phyloP scores from a whole-genome alignment of 1,284 basidiomycete genomes.

The Tetrapyrgos nigripes region DNA sequence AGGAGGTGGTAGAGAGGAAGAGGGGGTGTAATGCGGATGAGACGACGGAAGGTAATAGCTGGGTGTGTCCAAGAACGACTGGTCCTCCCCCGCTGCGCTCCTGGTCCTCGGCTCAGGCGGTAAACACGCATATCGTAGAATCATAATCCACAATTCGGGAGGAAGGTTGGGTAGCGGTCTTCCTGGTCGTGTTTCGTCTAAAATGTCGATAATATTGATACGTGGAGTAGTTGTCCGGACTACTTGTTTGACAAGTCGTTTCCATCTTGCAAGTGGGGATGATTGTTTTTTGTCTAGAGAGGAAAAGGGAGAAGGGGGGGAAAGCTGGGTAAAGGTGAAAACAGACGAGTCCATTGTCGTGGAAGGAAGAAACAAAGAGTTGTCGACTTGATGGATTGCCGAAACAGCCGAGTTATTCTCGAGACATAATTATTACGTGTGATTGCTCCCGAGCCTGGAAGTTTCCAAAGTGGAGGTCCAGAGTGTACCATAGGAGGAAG shows the following conservation, averaged over 20 bases:
- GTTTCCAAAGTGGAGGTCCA: too few relatives aligned
- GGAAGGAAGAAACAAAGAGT: too few relatives aligned
- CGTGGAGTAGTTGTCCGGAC: not conserved
- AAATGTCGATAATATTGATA: constrained; percentile 7
- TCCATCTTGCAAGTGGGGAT: not conserved
- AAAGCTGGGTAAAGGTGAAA: not conserved
- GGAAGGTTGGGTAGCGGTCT: constrained; percentile 51
- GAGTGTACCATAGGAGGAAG: too few relatives aligned
- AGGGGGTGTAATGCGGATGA: constrained; percentile 50
- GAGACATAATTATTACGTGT: too few relatives aligned
- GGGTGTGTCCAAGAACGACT: not conserved
- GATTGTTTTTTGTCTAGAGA: not conserved
- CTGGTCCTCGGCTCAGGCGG: constrained; percentile 12
- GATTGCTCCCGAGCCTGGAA: too few relatives aligned
- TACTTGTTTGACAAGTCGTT: not conserved
- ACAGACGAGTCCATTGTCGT: too few relatives aligned
- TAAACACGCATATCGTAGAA: constrained; percentile 55
- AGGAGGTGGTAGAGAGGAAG: constrained; percentile 39
- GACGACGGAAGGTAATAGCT: not conserved
- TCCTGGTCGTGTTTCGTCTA: constrained; percentile 17
- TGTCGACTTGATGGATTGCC: too few relatives aligned
- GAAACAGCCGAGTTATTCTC: too few relatives aligned
- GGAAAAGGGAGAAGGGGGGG: not conserved
- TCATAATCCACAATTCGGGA: constrained; percentile 64
- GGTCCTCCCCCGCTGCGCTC: not conserved